Base-by-base conservation (phyloP, 2,329 filamentous ascomycete species). In the Fusarium armeniacum region DNA sequence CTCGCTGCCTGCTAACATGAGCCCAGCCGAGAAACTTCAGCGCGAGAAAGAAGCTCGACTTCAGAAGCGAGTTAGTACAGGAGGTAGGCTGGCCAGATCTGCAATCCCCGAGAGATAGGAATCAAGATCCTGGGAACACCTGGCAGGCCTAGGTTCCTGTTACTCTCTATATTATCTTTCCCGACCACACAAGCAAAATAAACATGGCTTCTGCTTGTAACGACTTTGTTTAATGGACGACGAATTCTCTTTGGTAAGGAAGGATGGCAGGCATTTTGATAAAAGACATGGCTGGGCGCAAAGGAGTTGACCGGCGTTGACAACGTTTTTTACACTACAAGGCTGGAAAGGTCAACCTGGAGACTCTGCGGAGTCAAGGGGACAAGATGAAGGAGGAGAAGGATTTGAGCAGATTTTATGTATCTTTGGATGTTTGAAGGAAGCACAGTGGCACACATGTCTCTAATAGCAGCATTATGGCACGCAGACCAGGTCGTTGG, bases 61-160 rank as follows among this genome's bases (percentile, higher is more conserved):
- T 63, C 91, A 93, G 78, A 96, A 96, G 82, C 86, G 92, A 65
- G 89, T 93, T 67, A 94, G 92, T 77, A 92, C 90, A 28, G 92
- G 92, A 47, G 92, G 92, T 49, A 85, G 91, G 71, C 84, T 95
- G 76, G 89, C 89, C 65, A 89, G 86, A 80, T 86, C 85, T 73
- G 86, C 87, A 74, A 89, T 89, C 78, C 86, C 87, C 73, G 87
- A 89, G 80, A 85, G 83, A 78, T 87, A 87, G 85, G 82, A 82
- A 77, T 76, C 79, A 58, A 76, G 75, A 75, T 73, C 80, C 67
- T 81, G 77, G 80, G 78, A 79, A 72, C 76, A 79, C 75, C 71
- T 81, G 76, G 76, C 77, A 67, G 76, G 77, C 69, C 71, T 81
- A 65, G 73, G 77, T 69, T 74, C 81, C 56, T 82, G 79, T 71